Base-by-base conservation (phyloP, 257 asterid species). In the Solanum medicagineum region DNA sequence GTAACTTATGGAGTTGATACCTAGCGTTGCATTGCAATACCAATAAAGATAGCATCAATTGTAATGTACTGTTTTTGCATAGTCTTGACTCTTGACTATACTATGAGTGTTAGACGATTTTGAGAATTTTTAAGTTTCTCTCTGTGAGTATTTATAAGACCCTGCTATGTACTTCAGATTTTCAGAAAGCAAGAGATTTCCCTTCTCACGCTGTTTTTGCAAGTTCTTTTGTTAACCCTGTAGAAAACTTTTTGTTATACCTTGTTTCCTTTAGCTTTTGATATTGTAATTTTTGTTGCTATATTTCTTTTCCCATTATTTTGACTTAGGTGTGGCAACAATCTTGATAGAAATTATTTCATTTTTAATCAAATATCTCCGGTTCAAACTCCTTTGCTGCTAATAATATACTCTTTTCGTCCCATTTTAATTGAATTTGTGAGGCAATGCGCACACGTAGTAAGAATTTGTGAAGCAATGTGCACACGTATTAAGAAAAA, bases 361-460 rank as follows among this genome's bases (percentile, higher is more conserved):
- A 42, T 42, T 42, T 7, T 42, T 42, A 42, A 42, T 42, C 45
- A 42, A 42, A 42, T 42, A 42, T 42, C 45, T 5, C 45, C 1
- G 45, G 36, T 32, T 32, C 36, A 32, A 32, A 32, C 36, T 32
- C 36, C 36, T 32, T 32, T 32, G 36, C 36, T 32, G 36, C 36
- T 32, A 32, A 32, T 32, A 32, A 32, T 32, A 32, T 3, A 3
- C 36, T 32, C 4, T 32, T 32, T 32, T 32, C 36, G 0, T 32
- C 36, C 1, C 4, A 32, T 2, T 32, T 2, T 32, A 0, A 32
- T 32, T 32, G 36, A 32, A 32, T 32, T 32, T 32, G 4, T 32
- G 4, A 2, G 0, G 4, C 36, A 32, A 32, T 32, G 4, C 3
- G 1, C 36, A 32, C 0, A 32, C 0, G 0, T 32, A 32, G 2